Conservation (phyloP, 257 asterid species). For the Solanum pennellii region DNA sequence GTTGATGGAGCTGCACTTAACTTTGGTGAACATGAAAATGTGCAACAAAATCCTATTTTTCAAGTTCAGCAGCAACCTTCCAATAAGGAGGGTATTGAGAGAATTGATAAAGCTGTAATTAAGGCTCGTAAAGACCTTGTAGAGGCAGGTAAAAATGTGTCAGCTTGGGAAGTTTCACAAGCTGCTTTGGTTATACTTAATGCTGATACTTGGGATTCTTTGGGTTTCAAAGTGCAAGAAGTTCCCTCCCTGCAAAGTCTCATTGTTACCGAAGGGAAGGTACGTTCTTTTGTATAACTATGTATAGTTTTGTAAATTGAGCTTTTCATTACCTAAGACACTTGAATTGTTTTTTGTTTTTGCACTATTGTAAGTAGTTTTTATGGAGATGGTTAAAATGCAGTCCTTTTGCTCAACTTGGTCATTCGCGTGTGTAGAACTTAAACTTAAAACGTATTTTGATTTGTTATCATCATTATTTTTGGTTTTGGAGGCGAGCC, state of each 20-base stretch:
- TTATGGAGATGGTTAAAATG: background rate
- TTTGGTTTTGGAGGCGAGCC: background rate
- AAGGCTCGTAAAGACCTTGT: conserved; percentile 40
- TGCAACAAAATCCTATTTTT: background rate
- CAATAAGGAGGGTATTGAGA: conserved; percentile 24
- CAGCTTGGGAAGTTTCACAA: conserved; percentile 82
- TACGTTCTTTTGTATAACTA: background rate
- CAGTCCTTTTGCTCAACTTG: background rate
- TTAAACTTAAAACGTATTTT: background rate
- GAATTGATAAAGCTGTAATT: conserved; percentile 44
- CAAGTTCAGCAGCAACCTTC: background rate
- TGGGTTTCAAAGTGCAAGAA: conserved; percentile 72
- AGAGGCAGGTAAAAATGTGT: conserved; percentile 36
- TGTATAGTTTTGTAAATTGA: background rate
- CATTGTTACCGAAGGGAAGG: conserved; percentile 65
- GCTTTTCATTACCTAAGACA: background rate
- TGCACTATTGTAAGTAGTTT: background rate
- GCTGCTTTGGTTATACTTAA: conserved; percentile 45
- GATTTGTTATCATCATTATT: background rate
- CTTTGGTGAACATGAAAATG: background rate
- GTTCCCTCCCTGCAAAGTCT: conserved; percentile 61
- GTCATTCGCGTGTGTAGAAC: background rate
- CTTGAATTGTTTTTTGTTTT: background rate
- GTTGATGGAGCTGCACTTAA: conserved; percentile 43
- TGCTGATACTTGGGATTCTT: conserved; percentile 75